Conservation (phyloP, 2,329 filamentous ascomycete genomes). For the Dendryphion nanum region DNA sequence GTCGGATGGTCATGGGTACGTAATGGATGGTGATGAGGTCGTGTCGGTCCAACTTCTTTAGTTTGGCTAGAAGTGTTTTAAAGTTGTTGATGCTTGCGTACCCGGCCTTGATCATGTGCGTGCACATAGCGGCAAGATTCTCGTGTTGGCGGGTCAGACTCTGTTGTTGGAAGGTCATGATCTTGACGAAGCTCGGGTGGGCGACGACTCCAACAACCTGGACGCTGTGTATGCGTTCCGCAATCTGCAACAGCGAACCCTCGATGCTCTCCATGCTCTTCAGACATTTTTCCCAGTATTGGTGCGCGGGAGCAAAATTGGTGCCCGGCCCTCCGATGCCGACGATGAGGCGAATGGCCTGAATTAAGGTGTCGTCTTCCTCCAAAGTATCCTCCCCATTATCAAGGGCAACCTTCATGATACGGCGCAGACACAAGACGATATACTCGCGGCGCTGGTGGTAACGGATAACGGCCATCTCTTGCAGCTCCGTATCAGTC, state of each 20-base stretch:
- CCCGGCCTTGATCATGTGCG: constrained; percentile 73
- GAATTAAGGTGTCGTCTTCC: constrained; percentile 18
- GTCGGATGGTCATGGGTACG: constrained; percentile 74
- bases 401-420: constrained; percentile 66
- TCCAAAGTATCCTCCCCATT: constrained; percentile 27
- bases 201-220: constrained; percentile 69
- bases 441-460: constrained; percentile 82
- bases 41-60: constrained; percentile 74
- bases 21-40: constrained; percentile 76
- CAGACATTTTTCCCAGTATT: constrained; percentile 73
- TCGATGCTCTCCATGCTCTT: constrained; percentile 74
- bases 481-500: constrained; percentile 70
- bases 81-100: constrained; percentile 73
- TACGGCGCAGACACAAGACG: constrained; percentile 78
- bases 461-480: constrained; percentile 81
- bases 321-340: constrained; percentile 54
- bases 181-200: constrained; percentile 67
- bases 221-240: constrained; percentile 73
- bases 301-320: constrained; percentile 55
- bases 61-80: constrained; percentile 63
- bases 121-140: constrained; percentile 75
- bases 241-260: constrained; percentile 70
- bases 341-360: constrained; percentile 42
- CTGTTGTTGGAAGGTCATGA: constrained; percentile 74
- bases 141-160: constrained; percentile 90